Evolutionary conservation across 176 grass and related monocot species (phyloP).

Genomic region (Zizania latifolia): DNA sequence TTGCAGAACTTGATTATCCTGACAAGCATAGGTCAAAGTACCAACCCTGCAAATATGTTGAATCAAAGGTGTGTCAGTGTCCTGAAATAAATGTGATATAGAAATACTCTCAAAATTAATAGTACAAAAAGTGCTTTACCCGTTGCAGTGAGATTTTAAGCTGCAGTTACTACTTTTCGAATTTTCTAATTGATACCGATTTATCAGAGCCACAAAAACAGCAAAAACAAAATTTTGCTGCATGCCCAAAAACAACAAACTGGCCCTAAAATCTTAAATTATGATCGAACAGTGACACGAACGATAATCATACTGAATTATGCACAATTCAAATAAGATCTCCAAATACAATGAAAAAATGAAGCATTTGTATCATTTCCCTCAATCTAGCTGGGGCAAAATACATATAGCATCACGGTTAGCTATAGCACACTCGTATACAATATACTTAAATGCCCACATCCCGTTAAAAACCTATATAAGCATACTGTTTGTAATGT

Average conservation of each 20-base stretch:
- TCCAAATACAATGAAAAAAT: neutral
- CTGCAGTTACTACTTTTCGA: neutral
- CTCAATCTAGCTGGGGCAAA: neutral
- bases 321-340: neutral
- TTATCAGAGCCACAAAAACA: too few species aligned
- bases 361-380: neutral
- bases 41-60: slow-evolving; percentile 49
- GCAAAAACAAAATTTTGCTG: neutral
- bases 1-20: slow-evolving; percentile 44
- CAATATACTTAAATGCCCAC: neutral
- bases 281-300: neutral
- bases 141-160: neutral
- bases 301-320: neutral
- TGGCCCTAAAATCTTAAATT: neutral
- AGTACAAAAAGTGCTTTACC: neutral
- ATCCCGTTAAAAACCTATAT: neutral
- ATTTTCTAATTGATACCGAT: neutral
- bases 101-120: neutral
- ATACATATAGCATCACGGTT: neutral
- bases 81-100: neutral
- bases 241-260: neutral
- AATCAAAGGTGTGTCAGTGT: neutral
- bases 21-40: slow-evolving; percentile 62
- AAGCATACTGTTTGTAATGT: too few species aligned
- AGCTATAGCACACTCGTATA: neutral